Evolutionary conservation across 306 rosid species (phyloP).

Genomic region (Glycine latifolia): DNA sequence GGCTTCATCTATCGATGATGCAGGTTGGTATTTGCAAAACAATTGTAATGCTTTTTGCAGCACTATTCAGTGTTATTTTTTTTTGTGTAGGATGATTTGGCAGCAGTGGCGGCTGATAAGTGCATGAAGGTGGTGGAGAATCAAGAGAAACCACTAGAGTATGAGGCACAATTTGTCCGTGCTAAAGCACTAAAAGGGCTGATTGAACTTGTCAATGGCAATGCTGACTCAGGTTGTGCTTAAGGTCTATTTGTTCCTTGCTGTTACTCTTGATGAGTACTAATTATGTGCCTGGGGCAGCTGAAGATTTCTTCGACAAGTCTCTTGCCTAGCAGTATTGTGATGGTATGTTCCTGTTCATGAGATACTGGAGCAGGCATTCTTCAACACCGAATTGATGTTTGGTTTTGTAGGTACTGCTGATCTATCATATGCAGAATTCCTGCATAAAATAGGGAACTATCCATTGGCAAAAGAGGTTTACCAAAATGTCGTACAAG

Average conservation of each 20-base stretch:
- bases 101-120: conserved; percentile 77
- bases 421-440: conserved; percentile 78
- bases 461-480: conserved; percentile 74
- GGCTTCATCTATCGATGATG: conserved; percentile 74
- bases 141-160: conserved; percentile 47
- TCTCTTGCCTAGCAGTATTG: conserved; percentile 41
- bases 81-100: conserved; percentile 73
- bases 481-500: conserved; percentile 63
- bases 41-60: conserved; percentile 21
- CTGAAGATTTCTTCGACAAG: conserved; percentile 65
- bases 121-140: conserved; percentile 65
- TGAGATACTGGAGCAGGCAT: conserved; percentile 19
- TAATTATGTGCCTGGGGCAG: conserved; percentile 56
- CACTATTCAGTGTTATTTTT: conserved; percentile 43
- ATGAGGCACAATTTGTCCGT: conserved; percentile 53
- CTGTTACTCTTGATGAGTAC: conserved; percentile 20
- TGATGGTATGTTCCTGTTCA: conserved; percentile 60
- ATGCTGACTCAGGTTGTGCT: conserved; percentile 65
- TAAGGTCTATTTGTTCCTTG: conserved; percentile 31
- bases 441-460: conserved; percentile 60
- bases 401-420: conserved; percentile 63
- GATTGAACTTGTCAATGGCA: conserved; percentile 77
- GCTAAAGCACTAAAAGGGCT: conserved; percentile 78
- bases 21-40: conserved; percentile 58
- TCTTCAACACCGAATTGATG: conserved; percentile 47